A percentile compares a stretch with the other conserved stretches of the same genome.
phyloP scores from a whole-genome alignment of 106 monocot species.

The Platanthera zijinensis region DNA sequence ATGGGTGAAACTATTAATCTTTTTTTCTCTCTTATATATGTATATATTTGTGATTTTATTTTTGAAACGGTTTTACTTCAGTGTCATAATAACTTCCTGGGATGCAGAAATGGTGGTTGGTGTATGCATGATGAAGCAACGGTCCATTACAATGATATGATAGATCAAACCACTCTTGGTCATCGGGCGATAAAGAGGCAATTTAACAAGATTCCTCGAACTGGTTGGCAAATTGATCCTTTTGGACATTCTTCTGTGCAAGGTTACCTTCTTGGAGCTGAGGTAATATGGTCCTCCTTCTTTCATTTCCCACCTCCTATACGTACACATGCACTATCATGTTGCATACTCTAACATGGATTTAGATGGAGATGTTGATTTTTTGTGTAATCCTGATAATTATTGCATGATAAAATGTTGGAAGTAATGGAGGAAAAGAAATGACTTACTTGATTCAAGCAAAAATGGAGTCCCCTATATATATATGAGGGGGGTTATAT shows the following conservation, averaged over 20 bases:
- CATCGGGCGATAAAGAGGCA: constrained; percentile 50
- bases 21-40: background rate
- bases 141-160: constrained; percentile 56
- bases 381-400: no score
- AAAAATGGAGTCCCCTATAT: no score
- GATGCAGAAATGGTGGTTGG: constrained; percentile 46
- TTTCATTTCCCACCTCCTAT: background rate
- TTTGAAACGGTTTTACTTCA: background rate
- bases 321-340: background rate
- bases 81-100: background rate
- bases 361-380: background rate
- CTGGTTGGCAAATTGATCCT: constrained; percentile 63
- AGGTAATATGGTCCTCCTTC: constrained; percentile 17
- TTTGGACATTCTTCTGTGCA: constrained; percentile 72
- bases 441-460: no score
- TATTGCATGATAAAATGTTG: no score
- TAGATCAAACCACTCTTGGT: constrained; percentile 64
- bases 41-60: background rate
- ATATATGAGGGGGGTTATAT: no score
- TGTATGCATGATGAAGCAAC: constrained; percentile 71
- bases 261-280: constrained; percentile 46
- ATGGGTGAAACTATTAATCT: constrained; percentile 1
- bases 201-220: constrained; percentile 46
- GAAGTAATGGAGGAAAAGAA: no score
- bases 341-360: background rate